phyloP scores from a whole-genome alignment of 306 rosid species.

The Parietaria judaica region DNA sequence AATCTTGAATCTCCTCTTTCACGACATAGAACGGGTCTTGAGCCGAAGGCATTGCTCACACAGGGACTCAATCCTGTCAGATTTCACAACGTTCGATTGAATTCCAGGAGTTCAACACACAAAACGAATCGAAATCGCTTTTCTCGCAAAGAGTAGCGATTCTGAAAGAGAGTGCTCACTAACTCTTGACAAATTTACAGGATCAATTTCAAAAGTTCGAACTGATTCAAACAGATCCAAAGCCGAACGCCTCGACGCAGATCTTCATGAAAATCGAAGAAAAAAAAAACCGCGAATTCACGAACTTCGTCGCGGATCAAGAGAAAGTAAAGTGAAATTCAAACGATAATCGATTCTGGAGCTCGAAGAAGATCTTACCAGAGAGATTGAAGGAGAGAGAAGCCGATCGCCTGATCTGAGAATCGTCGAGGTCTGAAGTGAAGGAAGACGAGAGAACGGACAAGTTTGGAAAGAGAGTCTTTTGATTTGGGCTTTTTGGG shows the following conservation, averaged over 20 bases:
- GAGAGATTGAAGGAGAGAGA: not conserved
- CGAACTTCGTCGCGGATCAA: not conserved
- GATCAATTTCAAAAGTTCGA: no score
- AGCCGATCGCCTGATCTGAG: not conserved
- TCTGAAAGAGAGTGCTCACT: no score
- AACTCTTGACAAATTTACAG: no score
- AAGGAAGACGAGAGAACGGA: not conserved
- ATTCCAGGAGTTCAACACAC: not conserved
- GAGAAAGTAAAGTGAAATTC: not conserved
- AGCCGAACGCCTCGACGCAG: no score
- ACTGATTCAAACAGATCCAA: no score
- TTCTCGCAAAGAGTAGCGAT: no score
- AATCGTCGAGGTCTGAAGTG: not conserved
- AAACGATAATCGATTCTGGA: not conserved
- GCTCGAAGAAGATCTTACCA: not conserved
- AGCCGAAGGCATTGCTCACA: conserved; percentile 72
- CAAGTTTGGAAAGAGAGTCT: not conserved
- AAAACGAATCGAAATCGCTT: not conserved
- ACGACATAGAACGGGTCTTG: conserved; percentile 98
- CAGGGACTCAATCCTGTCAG: conserved; percentile 7
- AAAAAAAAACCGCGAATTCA: not conserved
- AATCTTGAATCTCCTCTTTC: conserved; percentile 91
- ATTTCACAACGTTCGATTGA: not conserved
- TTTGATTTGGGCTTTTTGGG: not conserved
- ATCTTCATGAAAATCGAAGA: not conserved